Conservation (phyloP, 2,329 filamentous ascomycete species). For the Nothophoma quercina region DNA sequence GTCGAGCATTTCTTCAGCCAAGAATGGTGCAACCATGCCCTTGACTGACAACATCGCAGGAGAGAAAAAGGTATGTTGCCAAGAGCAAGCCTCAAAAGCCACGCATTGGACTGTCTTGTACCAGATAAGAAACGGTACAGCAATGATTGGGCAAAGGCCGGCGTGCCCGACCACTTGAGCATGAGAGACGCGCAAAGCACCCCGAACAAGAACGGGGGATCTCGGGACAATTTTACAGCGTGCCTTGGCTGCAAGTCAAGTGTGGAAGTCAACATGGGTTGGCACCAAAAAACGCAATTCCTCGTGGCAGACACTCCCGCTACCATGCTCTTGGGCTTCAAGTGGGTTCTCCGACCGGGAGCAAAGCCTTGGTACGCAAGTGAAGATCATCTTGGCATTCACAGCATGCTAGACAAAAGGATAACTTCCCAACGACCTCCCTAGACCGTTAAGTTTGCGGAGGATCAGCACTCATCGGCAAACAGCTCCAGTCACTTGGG, state of each 20-base stretch:
- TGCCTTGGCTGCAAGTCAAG: slow-evolving; percentile 8
- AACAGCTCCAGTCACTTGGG: no score
- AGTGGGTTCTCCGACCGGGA: background rate
- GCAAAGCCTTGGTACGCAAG: no score
- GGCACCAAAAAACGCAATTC: background rate
- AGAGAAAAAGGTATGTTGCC: slow-evolving; percentile 8
- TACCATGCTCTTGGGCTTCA: background rate
- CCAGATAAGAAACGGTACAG: slow-evolving; percentile 10
- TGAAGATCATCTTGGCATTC: background rate
- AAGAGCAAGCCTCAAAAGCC: slow-evolving; percentile 13
- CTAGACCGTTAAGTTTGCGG: background rate
- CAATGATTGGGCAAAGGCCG: background rate
- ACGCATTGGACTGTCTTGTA: background rate
- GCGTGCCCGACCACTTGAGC: background rate
- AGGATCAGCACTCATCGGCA: background rate
- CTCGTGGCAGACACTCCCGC: background rate
- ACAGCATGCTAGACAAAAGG: background rate
- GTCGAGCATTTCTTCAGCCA: slow-evolving; percentile 4
- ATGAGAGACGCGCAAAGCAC: background rate
- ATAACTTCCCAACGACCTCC: background rate
- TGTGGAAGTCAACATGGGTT: background rate
- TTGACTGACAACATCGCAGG: slow-evolving; percentile 29
- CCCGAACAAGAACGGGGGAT: background rate
- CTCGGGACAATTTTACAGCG: background rate
- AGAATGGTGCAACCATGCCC: slow-evolving; percentile 29